Base-by-base conservation (phyloP, 1,284 basidiomycete genomes). In the Leccinum subrobustum region DNA sequence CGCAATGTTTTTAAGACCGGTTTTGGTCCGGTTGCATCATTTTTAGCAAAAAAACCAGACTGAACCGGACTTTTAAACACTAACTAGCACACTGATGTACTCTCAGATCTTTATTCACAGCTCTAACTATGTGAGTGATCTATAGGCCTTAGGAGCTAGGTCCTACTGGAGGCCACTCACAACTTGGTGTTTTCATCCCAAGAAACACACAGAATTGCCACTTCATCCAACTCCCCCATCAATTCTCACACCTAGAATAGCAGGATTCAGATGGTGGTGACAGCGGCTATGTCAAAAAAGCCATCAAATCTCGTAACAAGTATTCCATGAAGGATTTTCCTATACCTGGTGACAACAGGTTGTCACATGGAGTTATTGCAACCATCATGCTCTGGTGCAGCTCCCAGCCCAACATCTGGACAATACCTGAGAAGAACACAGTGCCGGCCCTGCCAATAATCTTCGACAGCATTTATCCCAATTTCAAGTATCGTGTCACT, bases 311-410 rank as follows among this genome's bases (percentile, higher is more conserved):
- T 18, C 6, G 4, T 5, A 6, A 29, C 2, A 23, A 23, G 1
- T 61, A 61, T 4, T 27, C 1, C 14, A 61, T 55, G 25, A 56
- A 44, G 14, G 39, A 61, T 18, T 23, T 60, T 2, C 60, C 48
- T 0, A 14, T 60, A 1, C 52, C 27, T 11, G 29, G n/a, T 12
- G 29, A 52, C 9, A n/a, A n/a, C 29, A n/a, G 27, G 2, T 52
- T 29, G 51, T 52, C 16, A 4, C 29, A 2, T 29, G 29, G 16
- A 4, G 29, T 52, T 25, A 20, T 52, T 4, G 27, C 51, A 16
- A 33, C n/a, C 0, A 29, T 29, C 29, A 52, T 6, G 4, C 29
- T 52, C 3, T 52, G 51, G 51, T 52, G 4, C 29, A 33, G 51
- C 29, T 18, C n/a, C 16, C 51, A 52, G 51, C 27, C 7, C 9